These are phyloP conservation scores for Akanthomyces uredinophilus DNA, from an alignment of 2,329 filamentous ascomycete genomes.

Conservation along the genomic window DNA sequence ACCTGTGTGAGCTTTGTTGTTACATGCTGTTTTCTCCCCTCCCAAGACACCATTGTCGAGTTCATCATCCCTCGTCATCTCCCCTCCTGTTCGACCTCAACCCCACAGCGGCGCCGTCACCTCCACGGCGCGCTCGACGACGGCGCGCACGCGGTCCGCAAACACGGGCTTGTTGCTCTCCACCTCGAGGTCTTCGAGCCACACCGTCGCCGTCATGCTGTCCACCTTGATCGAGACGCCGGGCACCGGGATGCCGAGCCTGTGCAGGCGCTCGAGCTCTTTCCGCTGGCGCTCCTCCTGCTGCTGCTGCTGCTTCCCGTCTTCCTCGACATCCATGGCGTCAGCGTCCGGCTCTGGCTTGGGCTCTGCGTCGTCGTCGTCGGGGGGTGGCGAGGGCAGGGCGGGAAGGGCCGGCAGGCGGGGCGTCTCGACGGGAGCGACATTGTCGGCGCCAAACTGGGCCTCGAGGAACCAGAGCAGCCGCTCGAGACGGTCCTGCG, in stretches of 20 bases:
- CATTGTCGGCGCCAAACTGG: conserved; percentile 82
- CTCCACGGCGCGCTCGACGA: conserved; percentile 86
- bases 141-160: conserved; percentile 77
- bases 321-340: conserved; percentile 17
- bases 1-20: background rate
- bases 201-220: conserved; percentile 80
- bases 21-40: background rate
- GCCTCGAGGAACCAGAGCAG: conserved; percentile 96
- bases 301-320: conserved; percentile 34
- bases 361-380: conserved; percentile 25
- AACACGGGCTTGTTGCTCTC: conserved; percentile 77
- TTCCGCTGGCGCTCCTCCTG: conserved; percentile 53
- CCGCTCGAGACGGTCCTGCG: conserved; percentile 73
- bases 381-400: conserved; percentile 19
- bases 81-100: too few species aligned
- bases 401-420: conserved; percentile 43
- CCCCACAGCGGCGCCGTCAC: conserved; percentile 72
- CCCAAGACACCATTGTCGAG: too few species aligned
- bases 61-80: too few species aligned
- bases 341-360: conserved; percentile 20
- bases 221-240: conserved; percentile 84
- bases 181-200: conserved; percentile 87
- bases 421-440: conserved; percentile 68
- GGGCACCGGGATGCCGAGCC: conserved; percentile 82
- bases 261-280: conserved; percentile 75